These are phyloP conservation scores for Alternaria sp. DNA, from an alignment of 2,329 filamentous ascomycete genomes.

Conservation along the genomic window DNA sequence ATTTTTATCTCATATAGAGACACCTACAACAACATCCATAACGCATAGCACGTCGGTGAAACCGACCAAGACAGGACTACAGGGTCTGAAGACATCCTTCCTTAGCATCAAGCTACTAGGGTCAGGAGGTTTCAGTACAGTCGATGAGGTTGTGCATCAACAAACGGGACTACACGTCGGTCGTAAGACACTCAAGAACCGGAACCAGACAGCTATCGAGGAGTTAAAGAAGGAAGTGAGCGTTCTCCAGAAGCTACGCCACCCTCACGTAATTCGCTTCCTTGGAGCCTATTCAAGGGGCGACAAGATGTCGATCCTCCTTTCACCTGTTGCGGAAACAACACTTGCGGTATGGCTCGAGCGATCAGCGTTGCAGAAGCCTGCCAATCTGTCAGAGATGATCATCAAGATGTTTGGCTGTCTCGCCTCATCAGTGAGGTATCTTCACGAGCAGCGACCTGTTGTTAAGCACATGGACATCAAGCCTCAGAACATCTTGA, in stretches of 20 bases:
- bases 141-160: constrained; percentile 50
- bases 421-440: constrained; percentile 46
- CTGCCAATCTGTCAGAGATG: constrained; percentile 34
- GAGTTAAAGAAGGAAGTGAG: constrained; percentile 50
- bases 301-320: constrained; percentile 50
- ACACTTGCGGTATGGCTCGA: constrained; percentile 49
- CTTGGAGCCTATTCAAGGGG: constrained; percentile 48
- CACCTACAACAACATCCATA: not conserved
- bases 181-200: constrained; percentile 52
- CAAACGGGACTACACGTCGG: constrained; percentile 45
- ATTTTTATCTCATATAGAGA: not conserved
- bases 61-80: constrained; percentile 1
- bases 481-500: constrained; percentile 52
- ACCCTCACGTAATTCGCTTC: constrained; percentile 52
- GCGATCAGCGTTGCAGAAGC: constrained; percentile 28
- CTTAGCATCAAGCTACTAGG: constrained; percentile 49
- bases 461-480: constrained; percentile 51
- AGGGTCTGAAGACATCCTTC: constrained; percentile 33
- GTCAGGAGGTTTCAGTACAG: constrained; percentile 50
- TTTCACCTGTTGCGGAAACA: constrained; percentile 50
- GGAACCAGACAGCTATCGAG: constrained; percentile 40
- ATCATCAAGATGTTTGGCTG: constrained; percentile 51
- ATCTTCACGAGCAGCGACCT: constrained; percentile 50
- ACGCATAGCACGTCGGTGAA: not conserved
- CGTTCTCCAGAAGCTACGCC: constrained; percentile 50